These are phyloP conservation scores for Tricholoma flavovirens DNA, from an alignment of 768 basidiomycete species.

Conservation along the genomic window DNA sequence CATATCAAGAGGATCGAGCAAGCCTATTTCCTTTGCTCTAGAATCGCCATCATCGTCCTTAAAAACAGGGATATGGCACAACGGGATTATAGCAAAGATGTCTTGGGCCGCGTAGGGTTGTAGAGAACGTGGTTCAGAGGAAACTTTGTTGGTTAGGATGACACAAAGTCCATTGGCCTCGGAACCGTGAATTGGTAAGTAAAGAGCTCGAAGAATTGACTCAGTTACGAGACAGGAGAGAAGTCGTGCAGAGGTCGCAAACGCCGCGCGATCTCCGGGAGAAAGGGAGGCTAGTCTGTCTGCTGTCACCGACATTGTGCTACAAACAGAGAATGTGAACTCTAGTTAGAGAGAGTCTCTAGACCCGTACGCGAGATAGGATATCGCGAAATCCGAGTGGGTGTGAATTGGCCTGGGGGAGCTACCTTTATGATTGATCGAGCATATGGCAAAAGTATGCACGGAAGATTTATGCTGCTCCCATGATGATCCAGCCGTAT, in stretches of 20 bases:
- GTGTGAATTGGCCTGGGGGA: too few species aligned
- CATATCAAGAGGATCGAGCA: slow-evolving; percentile 55
- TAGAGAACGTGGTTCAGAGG: slow-evolving; percentile 15
- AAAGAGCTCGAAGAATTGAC: slow-evolving; percentile 44
- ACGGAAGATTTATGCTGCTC: too few species aligned
- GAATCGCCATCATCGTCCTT: slow-evolving; percentile 27
- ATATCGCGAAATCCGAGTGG: neutral
- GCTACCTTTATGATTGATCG: too few species aligned
- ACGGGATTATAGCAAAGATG: slow-evolving; percentile 42
- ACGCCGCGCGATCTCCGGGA: slow-evolving; percentile 38
- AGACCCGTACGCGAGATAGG: neutral
- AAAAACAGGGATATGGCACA: slow-evolving; percentile 43
- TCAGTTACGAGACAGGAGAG: slow-evolving; percentile 57
- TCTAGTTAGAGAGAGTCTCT: neutral
- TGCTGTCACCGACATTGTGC: slow-evolving; percentile 22
- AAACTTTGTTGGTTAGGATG: slow-evolving; percentile 29
- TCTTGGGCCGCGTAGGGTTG: slow-evolving; percentile 25
- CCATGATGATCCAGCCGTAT: too few species aligned
- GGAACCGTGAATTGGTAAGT: slow-evolving; percentile 31
- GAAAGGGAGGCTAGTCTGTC: slow-evolving; percentile 22
- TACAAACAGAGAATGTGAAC: neutral
- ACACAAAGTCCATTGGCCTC: slow-evolving; percentile 36
- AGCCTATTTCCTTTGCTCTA: slow-evolving; percentile 35
- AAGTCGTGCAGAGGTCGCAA: slow-evolving; percentile 44
- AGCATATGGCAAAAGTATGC: too few species aligned